phyloP scores from a whole-genome alignment of 1,139 yeast genomes.

The Yamadazyma taylorii region DNA sequence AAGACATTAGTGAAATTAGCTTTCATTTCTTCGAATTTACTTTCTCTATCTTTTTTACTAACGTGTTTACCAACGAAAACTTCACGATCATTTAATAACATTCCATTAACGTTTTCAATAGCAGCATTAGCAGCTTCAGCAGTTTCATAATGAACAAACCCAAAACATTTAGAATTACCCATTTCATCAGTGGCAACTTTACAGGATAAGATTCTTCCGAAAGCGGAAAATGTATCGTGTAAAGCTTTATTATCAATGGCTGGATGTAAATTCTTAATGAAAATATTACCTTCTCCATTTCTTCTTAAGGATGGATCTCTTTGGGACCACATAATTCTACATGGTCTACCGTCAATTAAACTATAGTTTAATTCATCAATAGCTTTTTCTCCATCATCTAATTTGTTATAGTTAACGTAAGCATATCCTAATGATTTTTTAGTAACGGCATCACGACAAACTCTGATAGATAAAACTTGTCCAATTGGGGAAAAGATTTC shows the following conservation, averaged over 20 bases:
- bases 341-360: slow-evolving; percentile 91
- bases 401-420: slow-evolving; percentile 92
- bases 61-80: slow-evolving; percentile 96
- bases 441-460: slow-evolving; percentile 97
- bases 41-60: slow-evolving; percentile 91
- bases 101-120: slow-evolving; percentile 96
- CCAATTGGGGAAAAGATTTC: slow-evolving; percentile 96
- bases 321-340: slow-evolving; percentile 99
- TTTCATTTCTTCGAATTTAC: slow-evolving; percentile 88
- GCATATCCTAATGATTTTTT: slow-evolving; percentile 98
- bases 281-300: slow-evolving; percentile 95
- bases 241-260: slow-evolving; percentile 98
- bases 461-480: slow-evolving; percentile 95
- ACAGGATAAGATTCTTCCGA: slow-evolving; percentile 94
- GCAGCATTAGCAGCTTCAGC: slow-evolving; percentile 94
- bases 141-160: slow-evolving; percentile 95
- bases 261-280: slow-evolving; percentile 97
- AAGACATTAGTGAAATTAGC: slow-evolving; percentile 94
- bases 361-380: slow-evolving; percentile 94
- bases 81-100: slow-evolving; percentile 96
- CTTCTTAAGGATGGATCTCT: slow-evolving; percentile 96
- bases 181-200: slow-evolving; percentile 94
- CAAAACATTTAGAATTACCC: slow-evolving; percentile 94
- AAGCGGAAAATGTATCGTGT: slow-evolving; percentile 96
- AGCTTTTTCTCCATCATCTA: slow-evolving; percentile 91